A percentile compares a stretch with the other conserved stretches of the same genome.
Conservation (phyloP, 805 yeast species). For the Cyberlindnera nakhonratchasimensis region DNA sequence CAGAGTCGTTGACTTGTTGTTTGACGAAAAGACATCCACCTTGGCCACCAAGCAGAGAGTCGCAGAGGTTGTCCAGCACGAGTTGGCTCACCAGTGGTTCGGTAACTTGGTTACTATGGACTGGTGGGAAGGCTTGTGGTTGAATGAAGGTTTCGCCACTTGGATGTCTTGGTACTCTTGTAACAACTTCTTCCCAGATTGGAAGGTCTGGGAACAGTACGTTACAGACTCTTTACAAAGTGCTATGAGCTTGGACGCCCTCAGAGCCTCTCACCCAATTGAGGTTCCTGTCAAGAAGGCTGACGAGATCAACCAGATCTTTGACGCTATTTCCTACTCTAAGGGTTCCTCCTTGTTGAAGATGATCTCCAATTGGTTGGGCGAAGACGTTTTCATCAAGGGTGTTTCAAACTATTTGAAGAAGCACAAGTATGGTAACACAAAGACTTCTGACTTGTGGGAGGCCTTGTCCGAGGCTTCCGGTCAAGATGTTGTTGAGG, state of each 20-base stretch:
- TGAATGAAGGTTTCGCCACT: conserved; percentile 86
- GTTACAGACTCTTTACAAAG: conserved; percentile 73
- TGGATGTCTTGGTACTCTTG: conserved; percentile 90
- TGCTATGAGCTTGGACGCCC: conserved; percentile 71
- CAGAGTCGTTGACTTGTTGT: conserved; percentile 69
- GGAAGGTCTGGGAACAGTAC: conserved; percentile 85
- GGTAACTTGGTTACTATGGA: conserved; percentile 90
- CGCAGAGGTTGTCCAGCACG: conserved; percentile 84
- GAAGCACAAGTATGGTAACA: conserved; percentile 74
- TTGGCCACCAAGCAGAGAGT: conserved; percentile 66
- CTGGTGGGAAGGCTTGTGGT: conserved; percentile 90
- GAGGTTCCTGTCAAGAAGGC: conserved; percentile 80
- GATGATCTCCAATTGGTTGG: conserved; percentile 78
- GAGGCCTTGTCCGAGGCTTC: conserved; percentile 63
- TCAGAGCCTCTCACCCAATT: conserved; percentile 82
- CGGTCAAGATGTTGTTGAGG: conserved; percentile 66
- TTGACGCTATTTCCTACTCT: conserved; percentile 79
- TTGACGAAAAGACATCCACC: conserved; percentile 69
- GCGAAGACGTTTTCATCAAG: conserved; percentile 70
- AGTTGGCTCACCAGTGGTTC: conserved; percentile 90
- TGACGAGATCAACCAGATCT: conserved; percentile 78
- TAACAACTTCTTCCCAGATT: conserved; percentile 71
- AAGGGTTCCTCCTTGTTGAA: conserved; percentile 78
- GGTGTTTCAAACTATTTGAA: conserved; percentile 78
- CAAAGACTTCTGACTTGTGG: conserved; percentile 77